Evolutionary conservation across 441 rosid species (phyloP).

Genomic region (Codiaeum variegatum): DNA sequence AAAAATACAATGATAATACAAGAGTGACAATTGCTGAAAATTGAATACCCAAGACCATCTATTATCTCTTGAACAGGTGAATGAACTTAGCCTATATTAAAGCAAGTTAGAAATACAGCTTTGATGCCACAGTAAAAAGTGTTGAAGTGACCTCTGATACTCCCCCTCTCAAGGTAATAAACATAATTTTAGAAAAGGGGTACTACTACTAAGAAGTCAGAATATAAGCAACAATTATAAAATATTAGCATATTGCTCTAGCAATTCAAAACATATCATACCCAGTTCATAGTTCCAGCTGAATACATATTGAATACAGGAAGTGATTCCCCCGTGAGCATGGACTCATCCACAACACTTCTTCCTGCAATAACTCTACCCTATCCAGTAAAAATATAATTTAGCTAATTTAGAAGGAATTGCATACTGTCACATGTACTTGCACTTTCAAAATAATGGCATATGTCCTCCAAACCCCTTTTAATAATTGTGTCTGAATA

Average conservation of each 20-base stretch:
- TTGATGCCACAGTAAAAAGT: neutral
- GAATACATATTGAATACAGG: slow-evolving; percentile 92
- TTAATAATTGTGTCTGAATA: neutral
- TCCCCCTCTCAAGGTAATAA: slow-evolving; percentile 2
- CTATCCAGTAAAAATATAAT: slow-evolving; percentile 33
- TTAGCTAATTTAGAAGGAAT: slow-evolving; percentile 21
- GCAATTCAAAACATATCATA: slow-evolving; percentile 29
- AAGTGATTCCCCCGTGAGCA: slow-evolving; percentile 96
- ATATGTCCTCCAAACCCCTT: neutral
- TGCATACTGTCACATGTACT: slow-evolving; percentile 1
- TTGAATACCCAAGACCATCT: slow-evolving; percentile 9
- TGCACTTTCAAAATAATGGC: neutral
- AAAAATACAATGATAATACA: neutral
- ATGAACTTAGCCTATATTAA: neutral
- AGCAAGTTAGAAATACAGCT: slow-evolving; percentile 5
- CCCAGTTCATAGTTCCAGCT: slow-evolving; percentile 98
- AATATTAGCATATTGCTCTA: neutral
- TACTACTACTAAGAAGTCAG: neutral
- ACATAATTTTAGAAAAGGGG: neutral
- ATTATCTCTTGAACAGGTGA: neutral
- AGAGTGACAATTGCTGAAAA: slow-evolving; percentile 1
- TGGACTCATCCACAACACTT: slow-evolving; percentile 96
- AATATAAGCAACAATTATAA: slow-evolving; percentile 8
- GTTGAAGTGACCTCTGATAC: slow-evolving; percentile 6
- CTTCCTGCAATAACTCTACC: slow-evolving; percentile 87